phyloP scores from a whole-genome alignment of 768 basidiomycete genomes.

The Galerina marginata region DNA sequence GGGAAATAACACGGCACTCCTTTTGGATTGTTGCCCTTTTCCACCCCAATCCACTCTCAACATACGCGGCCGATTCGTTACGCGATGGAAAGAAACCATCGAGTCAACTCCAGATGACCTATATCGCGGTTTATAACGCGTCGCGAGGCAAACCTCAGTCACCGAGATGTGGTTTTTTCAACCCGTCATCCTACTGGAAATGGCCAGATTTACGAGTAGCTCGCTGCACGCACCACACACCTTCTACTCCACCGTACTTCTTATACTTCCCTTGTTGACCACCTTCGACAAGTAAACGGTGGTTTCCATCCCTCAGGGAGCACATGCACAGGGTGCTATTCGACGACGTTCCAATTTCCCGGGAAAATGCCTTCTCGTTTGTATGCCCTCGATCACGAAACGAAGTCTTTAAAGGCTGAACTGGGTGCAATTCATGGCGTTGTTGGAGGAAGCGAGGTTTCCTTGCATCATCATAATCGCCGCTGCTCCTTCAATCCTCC shows the following conservation, averaged over 20 bases:
- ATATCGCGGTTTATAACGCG: conserved; percentile 52
- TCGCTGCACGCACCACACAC: conserved; percentile 53
- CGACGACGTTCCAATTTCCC: conserved; percentile 48
- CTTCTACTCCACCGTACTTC: conserved; percentile 61
- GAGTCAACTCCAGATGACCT: conserved; percentile 61
- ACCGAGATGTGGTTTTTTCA: conserved; percentile 50
- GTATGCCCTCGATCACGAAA: conserved; percentile 43
- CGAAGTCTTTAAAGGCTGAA: conserved; percentile 49
- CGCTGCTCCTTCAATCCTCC: conserved; percentile 61
- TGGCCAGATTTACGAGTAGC: conserved; percentile 53
- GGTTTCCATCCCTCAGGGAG: conserved; percentile 59
- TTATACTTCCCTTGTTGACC: conserved; percentile 52
- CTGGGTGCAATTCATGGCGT: conserved; percentile 69
- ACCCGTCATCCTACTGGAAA: conserved; percentile 57
- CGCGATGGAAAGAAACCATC: conserved; percentile 66
- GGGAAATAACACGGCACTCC: conserved; percentile 72
- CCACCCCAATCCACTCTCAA: conserved; percentile 42
- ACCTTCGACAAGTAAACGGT: conserved; percentile 42
- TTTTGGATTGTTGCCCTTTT: conserved; percentile 71
- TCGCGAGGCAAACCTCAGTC: conserved; percentile 43
- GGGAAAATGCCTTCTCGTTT: conserved; percentile 53
- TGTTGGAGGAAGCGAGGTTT: conserved; percentile 65
- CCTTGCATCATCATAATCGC: conserved; percentile 65
- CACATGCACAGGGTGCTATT: conserved; percentile 59
- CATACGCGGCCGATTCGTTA: conserved; percentile 49